Percentiles rank a stretch among this genome's conserved stretches.
These are phyloP conservation scores for Kodamaea kaohsiungensis DNA, from an alignment of 805 yeast genomes.

Conservation along the genomic window DNA sequence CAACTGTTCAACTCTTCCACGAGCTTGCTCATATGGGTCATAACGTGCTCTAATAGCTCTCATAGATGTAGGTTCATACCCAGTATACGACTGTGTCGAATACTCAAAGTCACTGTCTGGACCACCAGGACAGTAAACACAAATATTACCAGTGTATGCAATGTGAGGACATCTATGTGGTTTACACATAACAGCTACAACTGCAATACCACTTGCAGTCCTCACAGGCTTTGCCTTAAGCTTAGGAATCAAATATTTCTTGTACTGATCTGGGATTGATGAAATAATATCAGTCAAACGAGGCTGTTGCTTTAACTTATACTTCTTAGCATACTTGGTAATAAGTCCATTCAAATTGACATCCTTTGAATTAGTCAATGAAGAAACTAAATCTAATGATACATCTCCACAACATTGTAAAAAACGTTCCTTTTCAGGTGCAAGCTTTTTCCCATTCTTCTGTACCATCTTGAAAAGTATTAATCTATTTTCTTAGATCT, in stretches of 20 bases:
- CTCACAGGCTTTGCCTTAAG: constrained; percentile 98
- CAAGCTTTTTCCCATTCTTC: constrained; percentile 44
- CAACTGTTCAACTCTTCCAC: constrained; percentile 95
- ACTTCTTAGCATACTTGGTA: constrained; percentile 81
- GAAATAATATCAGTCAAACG: constrained; percentile 91
- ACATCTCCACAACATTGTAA: constrained; percentile 91
- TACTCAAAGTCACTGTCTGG: constrained; percentile 98
- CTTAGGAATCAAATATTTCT: constrained; percentile 87
- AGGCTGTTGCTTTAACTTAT: constrained; percentile 90
- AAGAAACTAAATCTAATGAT: constrained; percentile 78
- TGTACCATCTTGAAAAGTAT: constrained; percentile 9
- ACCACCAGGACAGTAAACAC: constrained; percentile 99
- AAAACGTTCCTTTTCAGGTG: constrained; percentile 92
- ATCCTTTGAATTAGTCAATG: constrained; percentile 71
- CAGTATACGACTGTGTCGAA: constrained; percentile 97
- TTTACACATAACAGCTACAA: constrained; percentile 98
- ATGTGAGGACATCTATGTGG: constrained; percentile 99
- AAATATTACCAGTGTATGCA: constrained; percentile 97
- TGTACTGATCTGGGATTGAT: constrained; percentile 94
- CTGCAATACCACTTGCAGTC: constrained; percentile 98
- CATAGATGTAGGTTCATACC: constrained; percentile 99
- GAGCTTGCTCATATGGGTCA: constrained; percentile 97
- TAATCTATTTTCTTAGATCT: too few relatives aligned
- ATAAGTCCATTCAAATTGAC: constrained; percentile 90
- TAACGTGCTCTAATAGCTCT: constrained; percentile 98